Conservation (phyloP, 2,329 filamentous ascomycete species). For the Emmonsia crescens region DNA sequence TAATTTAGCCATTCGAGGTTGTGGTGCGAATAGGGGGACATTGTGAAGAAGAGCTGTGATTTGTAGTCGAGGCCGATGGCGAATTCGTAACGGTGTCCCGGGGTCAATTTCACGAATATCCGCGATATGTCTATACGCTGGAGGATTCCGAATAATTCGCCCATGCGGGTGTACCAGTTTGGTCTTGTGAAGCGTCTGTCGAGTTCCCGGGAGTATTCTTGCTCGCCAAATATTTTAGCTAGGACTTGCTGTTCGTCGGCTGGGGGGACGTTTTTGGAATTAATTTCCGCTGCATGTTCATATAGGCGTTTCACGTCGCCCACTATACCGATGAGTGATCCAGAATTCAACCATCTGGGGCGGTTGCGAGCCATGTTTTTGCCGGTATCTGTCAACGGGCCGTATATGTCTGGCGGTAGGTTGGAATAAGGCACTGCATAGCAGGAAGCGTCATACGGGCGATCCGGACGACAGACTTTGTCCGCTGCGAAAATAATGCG, state of each 20-base stretch:
- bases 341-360: constrained; percentile 40
- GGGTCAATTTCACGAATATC: constrained; percentile 24
- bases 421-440: constrained; percentile 42
- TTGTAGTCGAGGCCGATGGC: constrained; percentile 44
- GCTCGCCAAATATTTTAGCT: constrained; percentile 42
- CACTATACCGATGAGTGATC: constrained; percentile 41
- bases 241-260: constrained; percentile 39
- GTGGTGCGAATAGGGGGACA: constrained; percentile 26
- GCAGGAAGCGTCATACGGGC: constrained; percentile 39
- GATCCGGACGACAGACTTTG: constrained; percentile 41
- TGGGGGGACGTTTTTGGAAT: constrained; percentile 21
- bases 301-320: constrained; percentile 40
- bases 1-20: constrained; percentile 35
- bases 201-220: constrained; percentile 41
- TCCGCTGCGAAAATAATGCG: constrained; percentile 46
- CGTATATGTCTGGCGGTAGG: constrained; percentile 41
- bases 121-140: constrained; percentile 28
- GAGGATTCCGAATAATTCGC: constrained; percentile 27
- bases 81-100: constrained; percentile 37
- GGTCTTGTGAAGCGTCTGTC: constrained; percentile 26
- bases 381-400: constrained; percentile 32
- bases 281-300: constrained; percentile 31
- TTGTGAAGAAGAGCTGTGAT: constrained; percentile 40
- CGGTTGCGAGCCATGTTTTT: constrained; percentile 29
- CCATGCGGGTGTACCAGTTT: constrained; percentile 29